Evolutionary conservation across 1,139 yeast species (phyloP), one percentile per base, ranked within the genome.

Genomic region (Pneumocystis wakefieldiae): DNA sequence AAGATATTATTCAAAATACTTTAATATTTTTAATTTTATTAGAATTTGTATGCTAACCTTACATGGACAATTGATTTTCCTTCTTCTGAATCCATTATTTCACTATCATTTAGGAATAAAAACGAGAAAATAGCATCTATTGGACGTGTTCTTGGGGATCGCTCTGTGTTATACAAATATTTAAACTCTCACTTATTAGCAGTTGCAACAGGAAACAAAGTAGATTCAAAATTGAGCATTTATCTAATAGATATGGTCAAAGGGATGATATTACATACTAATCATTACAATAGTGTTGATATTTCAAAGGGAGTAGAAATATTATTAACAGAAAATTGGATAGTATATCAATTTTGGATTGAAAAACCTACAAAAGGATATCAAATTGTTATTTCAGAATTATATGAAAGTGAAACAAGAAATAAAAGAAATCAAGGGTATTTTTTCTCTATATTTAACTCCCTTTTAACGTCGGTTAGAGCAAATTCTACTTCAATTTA

Each of bases 111-210:
- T 48, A 48, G 4, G 12, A n/a, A 1, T 71, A 71, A 36, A 81
- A 81, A 14, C 72, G 74, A 24, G 78, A 84, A 2, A 14, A 55
- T 65, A n/a, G 82, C 85, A 0, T 84, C 86, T n/a, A 74, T 85
- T 62, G 97, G 95, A 15, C 80, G 82, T 53, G 81, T 87, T 0
- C 76, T 86, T 57, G 85, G 86, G 28, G 84, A 87, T 69, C 81
- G 89, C 70, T 78, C 85, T 0, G 94, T 90, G 0, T 75, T 90
- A 61, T 90, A 91, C 80, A 92, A 91, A 74, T 91, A 87, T 72
- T 76, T 91, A 67, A 81, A 87, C 70, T 94, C 91, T 37, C 84
- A 87, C 69, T 67, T 83, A 28, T 76, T 85, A 2, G 80, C 87
- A 0, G 75, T 85, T 55, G 78, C 86, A 1, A 78, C 84, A 1